These are phyloP conservation scores for Jacaranda copaia DNA, from an alignment of 257 asterid species.

Conservation along the genomic window DNA sequence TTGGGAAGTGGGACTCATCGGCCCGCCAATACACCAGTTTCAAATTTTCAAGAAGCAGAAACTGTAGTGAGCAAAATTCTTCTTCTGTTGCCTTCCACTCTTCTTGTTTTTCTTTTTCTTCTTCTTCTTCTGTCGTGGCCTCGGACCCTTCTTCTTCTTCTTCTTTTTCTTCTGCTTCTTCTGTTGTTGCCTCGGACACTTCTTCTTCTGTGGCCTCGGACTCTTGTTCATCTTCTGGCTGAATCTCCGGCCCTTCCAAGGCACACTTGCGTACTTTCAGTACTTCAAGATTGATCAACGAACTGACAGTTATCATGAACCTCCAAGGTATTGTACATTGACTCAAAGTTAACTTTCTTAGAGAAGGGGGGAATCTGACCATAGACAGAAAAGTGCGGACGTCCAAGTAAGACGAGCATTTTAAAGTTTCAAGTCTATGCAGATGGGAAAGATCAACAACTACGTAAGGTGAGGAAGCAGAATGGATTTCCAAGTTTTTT, in stretches of 20 bases:
- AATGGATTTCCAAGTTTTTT: background rate
- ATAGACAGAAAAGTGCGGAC: background rate
- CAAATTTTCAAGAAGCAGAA: background rate
- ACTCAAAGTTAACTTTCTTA: background rate
- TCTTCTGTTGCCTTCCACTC: conserved; percentile 32
- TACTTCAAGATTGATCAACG: conserved; percentile 1
- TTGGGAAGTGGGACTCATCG: conserved; percentile 30
- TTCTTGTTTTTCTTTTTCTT: no score
- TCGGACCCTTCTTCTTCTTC: no score
- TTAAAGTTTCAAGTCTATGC: conserved; percentile 1
- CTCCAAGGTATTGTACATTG: background rate
- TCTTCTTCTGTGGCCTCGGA: background rate
- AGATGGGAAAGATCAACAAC: conserved; percentile 18
- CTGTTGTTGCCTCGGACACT: no score
- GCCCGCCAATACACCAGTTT: conserved; percentile 33
- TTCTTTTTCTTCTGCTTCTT: no score
- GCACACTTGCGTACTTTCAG: background rate
- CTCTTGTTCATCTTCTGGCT: background rate
- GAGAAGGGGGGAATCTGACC: background rate
- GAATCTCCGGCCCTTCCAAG: background rate
- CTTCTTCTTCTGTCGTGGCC: no score
- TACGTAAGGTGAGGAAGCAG: background rate
- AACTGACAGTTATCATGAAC: background rate
- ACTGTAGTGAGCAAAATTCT: conserved; percentile 22
- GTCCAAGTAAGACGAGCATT: background rate